Base-by-base conservation (phyloP, 495 filamentous ascomycete genomes). In the Chaetomium fimeti region DNA sequence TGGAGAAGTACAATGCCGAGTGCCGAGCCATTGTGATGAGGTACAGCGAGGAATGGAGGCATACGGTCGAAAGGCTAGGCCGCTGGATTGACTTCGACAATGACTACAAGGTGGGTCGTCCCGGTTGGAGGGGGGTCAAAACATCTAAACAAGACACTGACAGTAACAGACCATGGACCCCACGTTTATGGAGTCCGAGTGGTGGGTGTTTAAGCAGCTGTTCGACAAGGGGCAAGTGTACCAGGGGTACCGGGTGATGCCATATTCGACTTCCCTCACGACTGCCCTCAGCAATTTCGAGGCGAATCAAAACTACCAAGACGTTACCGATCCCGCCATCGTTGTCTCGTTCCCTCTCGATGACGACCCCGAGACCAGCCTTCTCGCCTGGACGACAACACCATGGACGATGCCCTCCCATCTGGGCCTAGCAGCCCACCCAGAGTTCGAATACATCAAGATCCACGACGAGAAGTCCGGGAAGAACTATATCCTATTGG, bases 81-180 rank as follows among this genome's bases (percentile, higher is more conserved):
- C 89, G 95, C 60, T 98, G 95, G 94, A 92, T 98, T 69, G 95
- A 98, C 77, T 97, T 98, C 64, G 95, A 98, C 76, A 94, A 96
- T 71, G 92, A 97, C 71, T 97, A 97, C 82, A 97, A 97, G 87
- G 89, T 89, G 63, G 60, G 77, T 59, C 38, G 16, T n/a, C 5
- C 20, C 16, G 15, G 43, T 3, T 28, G 4, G 3, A n/a, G 36
- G 12, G 24, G 20, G 1, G 2, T n/a, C 3, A 1, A 5, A 9
- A 11, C 1, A 18, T 24, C 29, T 20, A 9, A 5, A 57, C 42
- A n/a, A 15, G 15, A 28, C 13, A 15, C 69, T 61, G 49, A 68
- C 69, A 67, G 22, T 11, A 11, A 27, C 74, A 91, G 89, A 95
- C 91, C 16, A 96, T 97, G 92, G 89, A 98, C 75, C 80, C 88